These are phyloP conservation scores for Aspergillus sclerotialis DNA, from an alignment of 2,329 filamentous ascomycete species.

Conservation along the genomic window DNA sequence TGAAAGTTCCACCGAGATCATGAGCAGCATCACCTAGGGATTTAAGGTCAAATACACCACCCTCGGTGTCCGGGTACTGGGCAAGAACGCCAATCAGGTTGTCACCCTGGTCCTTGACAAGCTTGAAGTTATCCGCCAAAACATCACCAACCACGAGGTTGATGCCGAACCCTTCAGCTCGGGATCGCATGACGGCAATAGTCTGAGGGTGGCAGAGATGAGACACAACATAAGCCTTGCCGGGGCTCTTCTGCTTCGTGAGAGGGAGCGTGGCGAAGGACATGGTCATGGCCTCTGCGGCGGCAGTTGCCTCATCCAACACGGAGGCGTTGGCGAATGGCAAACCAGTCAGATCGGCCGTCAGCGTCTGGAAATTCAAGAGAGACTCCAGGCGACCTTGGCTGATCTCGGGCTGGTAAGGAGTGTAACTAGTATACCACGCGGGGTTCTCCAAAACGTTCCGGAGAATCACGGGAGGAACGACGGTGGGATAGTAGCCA, in stretches of 20 bases:
- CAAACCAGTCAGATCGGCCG: conserved; percentile 78
- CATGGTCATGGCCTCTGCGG: conserved; percentile 92
- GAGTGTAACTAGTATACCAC: conserved; percentile 98
- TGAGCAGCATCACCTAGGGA: conserved; percentile 70
- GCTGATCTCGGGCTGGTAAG: conserved; percentile 95
- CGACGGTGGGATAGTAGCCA: conserved; percentile 82
- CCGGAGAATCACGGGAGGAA: conserved; percentile 83
- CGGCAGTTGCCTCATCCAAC: conserved; percentile 84
- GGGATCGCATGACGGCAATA: conserved; percentile 71
- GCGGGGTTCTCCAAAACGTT: conserved; percentile 89
- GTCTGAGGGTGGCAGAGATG: conserved; percentile 79
- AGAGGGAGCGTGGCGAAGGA: conserved; percentile 69
- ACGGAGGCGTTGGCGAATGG: conserved; percentile 86
- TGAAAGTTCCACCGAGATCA: conserved; percentile 68
- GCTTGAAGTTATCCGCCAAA: conserved; percentile 54
- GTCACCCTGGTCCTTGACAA: conserved; percentile 67
- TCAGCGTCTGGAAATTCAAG: conserved; percentile 92
- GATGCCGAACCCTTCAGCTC: conserved; percentile 87
- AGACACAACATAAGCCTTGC: conserved; percentile 80
- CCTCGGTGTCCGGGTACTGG: conserved; percentile 91
- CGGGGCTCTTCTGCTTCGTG: conserved; percentile 63
- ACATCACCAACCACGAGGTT: conserved; percentile 68
- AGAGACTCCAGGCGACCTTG: conserved; percentile 88
- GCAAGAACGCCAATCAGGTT: conserved; percentile 82
- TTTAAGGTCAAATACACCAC: conserved; percentile 69